Conservation (phyloP, 2,329 filamentous ascomycete species). For the Penicillium occitanis region DNA sequence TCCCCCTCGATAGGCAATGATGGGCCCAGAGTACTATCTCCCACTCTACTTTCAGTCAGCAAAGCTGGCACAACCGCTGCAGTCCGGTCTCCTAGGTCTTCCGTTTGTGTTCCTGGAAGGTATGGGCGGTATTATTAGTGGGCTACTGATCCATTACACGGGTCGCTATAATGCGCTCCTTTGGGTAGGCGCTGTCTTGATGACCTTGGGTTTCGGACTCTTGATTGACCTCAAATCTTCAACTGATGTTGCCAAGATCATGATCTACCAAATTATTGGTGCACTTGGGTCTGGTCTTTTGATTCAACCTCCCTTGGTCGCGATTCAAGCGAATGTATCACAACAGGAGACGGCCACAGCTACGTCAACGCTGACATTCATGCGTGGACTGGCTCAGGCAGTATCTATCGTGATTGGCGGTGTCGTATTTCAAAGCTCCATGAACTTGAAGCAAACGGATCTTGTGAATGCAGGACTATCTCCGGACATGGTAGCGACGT, state of each 20-base stretch:
- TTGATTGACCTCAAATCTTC: conserved; percentile 35
- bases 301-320: conserved; percentile 53
- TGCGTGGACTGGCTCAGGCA: conserved; percentile 52
- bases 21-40: conserved; percentile 23
- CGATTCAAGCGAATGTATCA: conserved; percentile 49
- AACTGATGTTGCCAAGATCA: conserved; percentile 26
- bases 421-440: conserved; percentile 44
- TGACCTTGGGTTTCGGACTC: conserved; percentile 42
- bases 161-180: conserved; percentile 43
- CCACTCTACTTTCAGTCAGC: conserved; percentile 29
- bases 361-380: conserved; percentile 55
- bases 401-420: conserved; percentile 56
- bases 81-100: conserved; percentile 25
- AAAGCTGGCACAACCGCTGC: conserved; percentile 22
- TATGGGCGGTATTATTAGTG: conserved; percentile 40
- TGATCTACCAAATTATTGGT: conserved; percentile 33
- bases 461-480: conserved; percentile 15
- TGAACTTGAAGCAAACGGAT: conserved; percentile 21
- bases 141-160: conserved; percentile 45
- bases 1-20: conserved; percentile 19
- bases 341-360: conserved; percentile 51
- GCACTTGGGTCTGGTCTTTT: conserved; percentile 50
- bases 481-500: background rate
- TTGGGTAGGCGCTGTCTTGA: conserved; percentile 35
- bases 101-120: conserved; percentile 19